phyloP scores from a whole-genome alignment of 306 rosid genomes.

The Argentina anserina region DNA sequence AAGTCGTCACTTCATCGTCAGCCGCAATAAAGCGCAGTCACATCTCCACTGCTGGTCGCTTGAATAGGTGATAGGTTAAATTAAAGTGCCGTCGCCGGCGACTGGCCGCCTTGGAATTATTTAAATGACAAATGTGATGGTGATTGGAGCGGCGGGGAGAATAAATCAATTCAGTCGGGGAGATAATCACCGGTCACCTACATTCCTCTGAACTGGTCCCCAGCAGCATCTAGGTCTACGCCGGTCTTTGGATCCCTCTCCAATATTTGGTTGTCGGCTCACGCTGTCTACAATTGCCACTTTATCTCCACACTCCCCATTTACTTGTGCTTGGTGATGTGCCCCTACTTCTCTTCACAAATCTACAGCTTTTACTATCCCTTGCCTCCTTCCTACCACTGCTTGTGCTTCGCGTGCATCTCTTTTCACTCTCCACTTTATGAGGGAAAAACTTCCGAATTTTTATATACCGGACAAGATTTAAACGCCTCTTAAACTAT shows the following conservation, averaged over 20 bases:
- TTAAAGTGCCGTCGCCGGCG: neutral
- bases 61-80: neutral
- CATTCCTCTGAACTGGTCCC: neutral
- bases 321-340: slow-evolving; percentile 55
- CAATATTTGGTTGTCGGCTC: slow-evolving; percentile 38
- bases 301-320: slow-evolving; percentile 20
- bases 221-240: neutral
- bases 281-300: slow-evolving; percentile 15
- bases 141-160: neutral
- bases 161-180: neutral
- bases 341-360: slow-evolving; percentile 5
- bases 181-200: neutral
- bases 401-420: slow-evolving; percentile 9
- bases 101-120: neutral
- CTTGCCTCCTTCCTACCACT: neutral
- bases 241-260: neutral
- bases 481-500: no score
- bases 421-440: neutral
- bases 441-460: no score
- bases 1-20: neutral
- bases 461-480: no score
- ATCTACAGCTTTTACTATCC: neutral
- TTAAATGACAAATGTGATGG: neutral
- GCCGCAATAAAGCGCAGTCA: neutral
- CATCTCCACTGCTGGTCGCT: neutral